Evolutionary conservation across 306 rosid species (phyloP).

Genomic region (Rosa multiflora): DNA sequence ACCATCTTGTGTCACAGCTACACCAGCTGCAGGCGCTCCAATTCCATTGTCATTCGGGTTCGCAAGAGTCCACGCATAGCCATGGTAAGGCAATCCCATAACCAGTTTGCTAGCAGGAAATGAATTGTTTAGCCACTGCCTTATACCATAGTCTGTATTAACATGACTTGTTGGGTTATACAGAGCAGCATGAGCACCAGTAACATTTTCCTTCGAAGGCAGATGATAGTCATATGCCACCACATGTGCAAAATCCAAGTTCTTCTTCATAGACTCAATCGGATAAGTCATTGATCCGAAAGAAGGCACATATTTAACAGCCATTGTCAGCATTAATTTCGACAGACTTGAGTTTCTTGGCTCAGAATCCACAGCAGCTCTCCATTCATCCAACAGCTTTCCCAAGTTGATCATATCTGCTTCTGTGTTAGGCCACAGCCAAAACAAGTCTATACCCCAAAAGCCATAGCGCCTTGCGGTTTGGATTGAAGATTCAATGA

Average conservation of each 20-base stretch:
- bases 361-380: conserved; percentile 27
- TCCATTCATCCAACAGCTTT: conserved; percentile 44
- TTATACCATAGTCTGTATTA: conserved; percentile 32
- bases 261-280: conserved; percentile 22
- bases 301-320: conserved; percentile 29
- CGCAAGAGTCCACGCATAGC: conserved; percentile 41
- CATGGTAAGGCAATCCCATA: conserved; percentile 42
- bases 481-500: conserved; percentile 52
- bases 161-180: conserved; percentile 1
- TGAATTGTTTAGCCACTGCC: conserved; percentile 29
- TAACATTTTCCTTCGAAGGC: conserved; percentile 3
- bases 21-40: conserved; percentile 23
- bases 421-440: conserved; percentile 26
- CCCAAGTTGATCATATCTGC: conserved; percentile 34
- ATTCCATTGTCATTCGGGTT: conserved; percentile 29
- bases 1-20: conserved; percentile 10
- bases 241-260: conserved; percentile 33
- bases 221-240: conserved; percentile 36
- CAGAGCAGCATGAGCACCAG: conserved; percentile 25
- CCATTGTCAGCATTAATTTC: conserved; percentile 36
- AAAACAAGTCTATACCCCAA: conserved; percentile 45
- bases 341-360: conserved; percentile 17
- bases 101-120: conserved; percentile 27
- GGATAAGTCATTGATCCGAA: neutral
- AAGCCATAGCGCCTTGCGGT: conserved; percentile 41